These are phyloP conservation scores for Miamiensis avidus DNA, from an alignment of 169 alveolate species.

Conservation along the genomic window DNA sequence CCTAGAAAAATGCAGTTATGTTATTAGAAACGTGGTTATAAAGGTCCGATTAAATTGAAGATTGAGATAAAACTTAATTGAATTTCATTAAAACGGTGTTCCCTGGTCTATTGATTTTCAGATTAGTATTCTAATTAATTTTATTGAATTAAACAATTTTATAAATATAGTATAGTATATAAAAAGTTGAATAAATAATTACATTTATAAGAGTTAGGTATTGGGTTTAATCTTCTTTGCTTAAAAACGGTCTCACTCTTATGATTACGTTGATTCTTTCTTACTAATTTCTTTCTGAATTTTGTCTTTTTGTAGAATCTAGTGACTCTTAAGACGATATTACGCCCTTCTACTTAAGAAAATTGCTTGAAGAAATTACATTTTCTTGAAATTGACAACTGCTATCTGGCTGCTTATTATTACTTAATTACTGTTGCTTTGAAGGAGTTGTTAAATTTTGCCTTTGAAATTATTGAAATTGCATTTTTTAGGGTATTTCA, in stretches of 20 bases:
- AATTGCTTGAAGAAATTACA: no score
- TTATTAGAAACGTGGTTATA: constrained; percentile 14
- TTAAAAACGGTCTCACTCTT: neutral
- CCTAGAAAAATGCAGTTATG: constrained; percentile 24
- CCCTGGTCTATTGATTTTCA: constrained; percentile 42
- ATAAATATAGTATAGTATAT: no score
- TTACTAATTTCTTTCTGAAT: no score
- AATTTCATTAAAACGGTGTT: constrained; percentile 38
- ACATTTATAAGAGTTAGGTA: neutral
- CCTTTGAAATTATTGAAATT: no score
- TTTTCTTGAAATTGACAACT: no score
- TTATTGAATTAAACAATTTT: neutral
- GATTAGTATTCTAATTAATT: neutral
- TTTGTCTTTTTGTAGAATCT: neutral
- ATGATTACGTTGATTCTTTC: neutral
- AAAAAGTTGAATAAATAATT: neutral
- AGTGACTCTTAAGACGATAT: no score
- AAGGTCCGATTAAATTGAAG: constrained; percentile 28
- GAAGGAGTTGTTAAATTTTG: neutral
- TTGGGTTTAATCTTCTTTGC: neutral
- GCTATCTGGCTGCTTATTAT: neutral
- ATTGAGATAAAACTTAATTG: constrained; percentile 20
- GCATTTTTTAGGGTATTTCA: no score
- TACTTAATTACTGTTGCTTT: neutral
- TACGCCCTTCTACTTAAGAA: no score